These are phyloP conservation scores for Suillus weaverae DNA, from an alignment of 768 basidiomycete species.

Conservation along the genomic window DNA sequence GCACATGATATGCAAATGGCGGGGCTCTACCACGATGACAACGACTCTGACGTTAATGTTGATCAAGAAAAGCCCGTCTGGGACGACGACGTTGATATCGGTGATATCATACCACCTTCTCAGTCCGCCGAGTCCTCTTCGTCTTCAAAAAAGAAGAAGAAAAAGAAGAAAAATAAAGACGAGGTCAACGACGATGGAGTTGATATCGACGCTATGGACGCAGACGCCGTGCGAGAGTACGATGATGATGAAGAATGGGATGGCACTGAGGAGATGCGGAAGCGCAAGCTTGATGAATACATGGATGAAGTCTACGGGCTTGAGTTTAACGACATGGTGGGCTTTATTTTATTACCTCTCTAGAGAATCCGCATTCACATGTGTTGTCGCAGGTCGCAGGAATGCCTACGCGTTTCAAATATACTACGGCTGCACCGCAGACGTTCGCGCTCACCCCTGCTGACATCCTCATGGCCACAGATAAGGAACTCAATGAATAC, in stretches of 20 bases:
- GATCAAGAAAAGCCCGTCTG: slow-evolving; percentile 77
- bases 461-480: slow-evolving; percentile 89
- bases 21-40: slow-evolving; percentile 61
- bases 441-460: slow-evolving; percentile 71
- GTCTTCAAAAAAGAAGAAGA: slow-evolving; percentile 45
- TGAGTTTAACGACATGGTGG: slow-evolving; percentile 94
- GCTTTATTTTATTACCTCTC: slow-evolving; percentile 25
- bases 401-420: slow-evolving; percentile 91
- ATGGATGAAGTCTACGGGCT: slow-evolving; percentile 90
- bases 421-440: slow-evolving; percentile 65
- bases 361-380: neutral
- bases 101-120: slow-evolving; percentile 50
- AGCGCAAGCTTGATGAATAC: slow-evolving; percentile 78
- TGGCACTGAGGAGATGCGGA: slow-evolving; percentile 89
- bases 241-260: slow-evolving; percentile 70
- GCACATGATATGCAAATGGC: slow-evolving; percentile 85
- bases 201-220: slow-evolving; percentile 49
- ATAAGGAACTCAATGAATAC: slow-evolving; percentile 90
- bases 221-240: slow-evolving; percentile 55
- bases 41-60: slow-evolving; percentile 35
- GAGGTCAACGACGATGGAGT: slow-evolving; percentile 45
- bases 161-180: slow-evolving; percentile 33
- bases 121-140: slow-evolving; percentile 38
- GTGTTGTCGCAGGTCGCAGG: slow-evolving; percentile 45
- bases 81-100: slow-evolving; percentile 88